A percentile compares a stretch with the other conserved stretches of the same genome.
Evolutionary conservation across 352 stramenopile genomes (phyloP).

Genomic region (Phytopythium mirpurense): DNA sequence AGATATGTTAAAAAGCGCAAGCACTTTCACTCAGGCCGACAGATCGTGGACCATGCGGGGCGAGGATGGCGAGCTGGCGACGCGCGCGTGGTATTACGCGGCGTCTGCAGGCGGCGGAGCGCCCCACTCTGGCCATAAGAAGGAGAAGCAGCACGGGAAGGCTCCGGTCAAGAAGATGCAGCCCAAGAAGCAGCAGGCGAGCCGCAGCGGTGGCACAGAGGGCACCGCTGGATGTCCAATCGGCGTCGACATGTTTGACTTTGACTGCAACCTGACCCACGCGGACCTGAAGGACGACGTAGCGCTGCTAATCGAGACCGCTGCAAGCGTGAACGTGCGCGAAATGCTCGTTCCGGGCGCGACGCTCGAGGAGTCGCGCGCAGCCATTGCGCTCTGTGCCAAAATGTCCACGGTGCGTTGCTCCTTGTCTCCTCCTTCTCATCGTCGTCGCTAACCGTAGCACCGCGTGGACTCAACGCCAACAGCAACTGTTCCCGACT

Average conservation of each 20-base stretch:
- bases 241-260: slow-evolving; percentile 46
- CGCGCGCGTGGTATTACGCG: slow-evolving; percentile 8
- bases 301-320: slow-evolving; percentile 28
- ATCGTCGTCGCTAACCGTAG: too few species aligned
- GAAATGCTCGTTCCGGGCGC: slow-evolving; percentile 75
- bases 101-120: slow-evolving; percentile 1
- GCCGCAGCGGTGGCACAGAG: not conserved
- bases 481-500: slow-evolving; percentile 73
- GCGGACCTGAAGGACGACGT: slow-evolving; percentile 47
- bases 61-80: slow-evolving; percentile 4
- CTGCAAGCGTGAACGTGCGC: slow-evolving; percentile 34
- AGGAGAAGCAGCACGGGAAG: not conserved
- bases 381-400: slow-evolving; percentile 50
- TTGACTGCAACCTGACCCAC: slow-evolving; percentile 83
- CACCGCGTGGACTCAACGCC: too few species aligned
- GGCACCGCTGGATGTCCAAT: not conserved
- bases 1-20: too few species aligned
- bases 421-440: too few species aligned
- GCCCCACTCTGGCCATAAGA: not conserved
- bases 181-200: slow-evolving; percentile 8
- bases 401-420: slow-evolving; percentile 27
- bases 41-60: too few species aligned
- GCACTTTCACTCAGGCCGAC: too few species aligned
- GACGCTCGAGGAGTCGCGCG: slow-evolving; percentile 59
- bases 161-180: slow-evolving; percentile 8